Percentiles rank a stretch among this genome's conserved stretches.
Conservation (phyloP, 257 asterid species). For the Cynanchum wilfordii region DNA sequence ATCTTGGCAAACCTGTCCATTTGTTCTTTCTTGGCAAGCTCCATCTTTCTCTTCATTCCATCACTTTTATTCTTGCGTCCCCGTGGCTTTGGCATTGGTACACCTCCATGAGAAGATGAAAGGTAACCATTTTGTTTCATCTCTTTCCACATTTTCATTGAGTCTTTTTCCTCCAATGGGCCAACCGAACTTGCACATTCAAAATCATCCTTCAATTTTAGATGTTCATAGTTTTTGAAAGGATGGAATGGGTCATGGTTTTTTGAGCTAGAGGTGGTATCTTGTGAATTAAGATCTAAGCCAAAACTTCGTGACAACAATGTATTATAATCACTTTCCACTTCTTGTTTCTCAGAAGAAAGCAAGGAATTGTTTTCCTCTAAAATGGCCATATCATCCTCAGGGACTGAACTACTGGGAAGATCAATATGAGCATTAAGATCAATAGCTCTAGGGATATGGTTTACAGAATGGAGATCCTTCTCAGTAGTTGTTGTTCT, state of each 20-base stretch:
- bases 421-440: conserved; percentile 45
- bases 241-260: conserved; percentile 38
- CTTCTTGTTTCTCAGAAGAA: conserved; percentile 23
- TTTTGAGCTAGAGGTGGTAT: conserved; percentile 43
- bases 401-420: conserved; percentile 17
- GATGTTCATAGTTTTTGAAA: conserved; percentile 27
- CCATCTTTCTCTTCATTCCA: conserved; percentile 56
- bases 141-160: conserved; percentile 71
- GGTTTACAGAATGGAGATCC: conserved; percentile 8
- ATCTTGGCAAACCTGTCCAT: conserved; percentile 77
- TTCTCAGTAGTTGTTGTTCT: conserved; percentile 23
- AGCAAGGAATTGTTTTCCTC: conserved; percentile 25
- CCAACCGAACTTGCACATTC: conserved; percentile 80
- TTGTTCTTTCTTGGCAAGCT: conserved; percentile 80
- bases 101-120: conserved; percentile 42
- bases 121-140: conserved; percentile 79
- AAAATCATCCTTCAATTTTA: conserved; percentile 45
- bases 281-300: conserved; percentile 64
- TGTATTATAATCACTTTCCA: conserved; percentile 13
- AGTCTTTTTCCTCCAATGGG: conserved; percentile 52
- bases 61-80: conserved; percentile 54
- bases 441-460: conserved; percentile 40
- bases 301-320: conserved; percentile 36
- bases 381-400: conserved; percentile 22
- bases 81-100: conserved; percentile 48